Evolutionary conservation across 192 early-diverging fungal species (phyloP), one percentile per base, ranked within the genome.

Genomic region (Geranomyces variabilis): DNA sequence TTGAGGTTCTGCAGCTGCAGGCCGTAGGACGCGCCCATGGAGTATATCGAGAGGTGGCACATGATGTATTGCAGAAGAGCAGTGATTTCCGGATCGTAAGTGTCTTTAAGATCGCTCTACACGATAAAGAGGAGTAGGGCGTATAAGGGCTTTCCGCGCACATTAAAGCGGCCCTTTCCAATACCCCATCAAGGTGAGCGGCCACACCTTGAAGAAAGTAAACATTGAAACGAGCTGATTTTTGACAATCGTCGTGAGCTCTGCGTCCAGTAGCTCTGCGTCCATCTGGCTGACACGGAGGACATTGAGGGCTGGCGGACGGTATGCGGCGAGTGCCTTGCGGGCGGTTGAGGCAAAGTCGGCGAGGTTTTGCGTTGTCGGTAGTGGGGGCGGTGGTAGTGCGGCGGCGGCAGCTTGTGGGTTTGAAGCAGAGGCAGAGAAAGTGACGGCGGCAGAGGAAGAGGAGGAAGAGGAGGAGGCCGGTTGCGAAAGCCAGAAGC

Each of bases 251-350:
- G 77, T 84, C 43, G 90, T 80, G 8, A 96, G 77, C 73, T 96
- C 93, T 44, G 70, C 77, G 61, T 96, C 93, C 29, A 96, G 84
- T 21, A 93, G 79, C 34, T 92, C 90, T 1, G 92, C 88, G 77
- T 96, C 94, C 10, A 96, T 80, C 74, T 96, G 93, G 68, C 87
- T 87, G 36, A 94, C 93, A 26, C 93, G 86, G 79, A 90, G 83
- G 29, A 91, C 81, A 62, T 83, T 77, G 3, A 90, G 61, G 36
- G 62, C 19, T 8, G 51, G 51, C 24, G n/a, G 51, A 17, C n/a
- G 51, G 51, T 53, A 53, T 26, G 51, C 51, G 24, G 51, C 24
- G n/a, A 53, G 51, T 26, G 51, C 51, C 15, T 26, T 53, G 19
- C 24, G 51, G 24, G 51, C 51, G 4, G 36, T 41, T 10, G 36